A percentile compares a stretch with the other conserved stretches of the same genome.
Evolutionary conservation across 352 stramenopile species (phyloP).

Genomic region (Vaucheria bursata): DNA sequence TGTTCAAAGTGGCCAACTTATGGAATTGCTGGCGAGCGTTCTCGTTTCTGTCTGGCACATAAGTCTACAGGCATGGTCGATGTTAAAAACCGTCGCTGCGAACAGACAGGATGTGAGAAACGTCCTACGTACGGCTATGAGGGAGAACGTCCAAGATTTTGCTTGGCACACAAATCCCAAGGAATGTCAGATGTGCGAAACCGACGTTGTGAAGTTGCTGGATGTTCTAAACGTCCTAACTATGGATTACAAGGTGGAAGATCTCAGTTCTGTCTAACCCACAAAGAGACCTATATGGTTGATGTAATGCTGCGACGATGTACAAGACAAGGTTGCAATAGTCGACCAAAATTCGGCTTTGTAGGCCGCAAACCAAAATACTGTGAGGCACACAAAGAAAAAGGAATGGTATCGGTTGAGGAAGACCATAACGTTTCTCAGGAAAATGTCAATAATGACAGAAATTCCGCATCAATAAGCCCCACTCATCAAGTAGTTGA

Average conservation of each 20-base stretch:
- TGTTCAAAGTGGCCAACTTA: slow-evolving; percentile 45
- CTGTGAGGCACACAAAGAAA: slow-evolving; percentile 37
- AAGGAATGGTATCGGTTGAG: slow-evolving; percentile 31
- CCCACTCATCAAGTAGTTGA: no score
- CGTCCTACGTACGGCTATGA: slow-evolving; percentile 47
- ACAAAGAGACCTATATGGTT: slow-evolving; percentile 47
- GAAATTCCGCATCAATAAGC: no score
- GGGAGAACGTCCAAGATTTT: slow-evolving; percentile 44
- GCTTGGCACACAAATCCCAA: slow-evolving; percentile 27
- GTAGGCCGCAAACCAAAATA: slow-evolving; percentile 24
- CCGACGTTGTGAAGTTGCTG: slow-evolving; percentile 36
- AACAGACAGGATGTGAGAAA: slow-evolving; percentile 45
- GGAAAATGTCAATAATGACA: no score
- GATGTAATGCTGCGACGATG: slow-evolving; percentile 42
- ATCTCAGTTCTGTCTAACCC: slow-evolving; percentile 35
- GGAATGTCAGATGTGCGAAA: slow-evolving; percentile 48
- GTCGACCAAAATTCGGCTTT: slow-evolving; percentile 34
- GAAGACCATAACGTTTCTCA: no score
- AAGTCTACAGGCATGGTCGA: slow-evolving; percentile 39
- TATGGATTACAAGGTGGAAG: slow-evolving; percentile 42
- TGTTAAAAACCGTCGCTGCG: slow-evolving; percentile 44
- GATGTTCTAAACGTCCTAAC: slow-evolving; percentile 34
- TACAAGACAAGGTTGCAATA: slow-evolving; percentile 27
- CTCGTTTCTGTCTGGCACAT: slow-evolving; percentile 40
- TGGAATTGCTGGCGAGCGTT: slow-evolving; percentile 29